Percentiles rank a stretch among this genome's conserved stretches.
These are phyloP conservation scores for Metschnikowia cubensis DNA, from an alignment of 805 yeast genomes.

Conservation along the genomic window DNA sequence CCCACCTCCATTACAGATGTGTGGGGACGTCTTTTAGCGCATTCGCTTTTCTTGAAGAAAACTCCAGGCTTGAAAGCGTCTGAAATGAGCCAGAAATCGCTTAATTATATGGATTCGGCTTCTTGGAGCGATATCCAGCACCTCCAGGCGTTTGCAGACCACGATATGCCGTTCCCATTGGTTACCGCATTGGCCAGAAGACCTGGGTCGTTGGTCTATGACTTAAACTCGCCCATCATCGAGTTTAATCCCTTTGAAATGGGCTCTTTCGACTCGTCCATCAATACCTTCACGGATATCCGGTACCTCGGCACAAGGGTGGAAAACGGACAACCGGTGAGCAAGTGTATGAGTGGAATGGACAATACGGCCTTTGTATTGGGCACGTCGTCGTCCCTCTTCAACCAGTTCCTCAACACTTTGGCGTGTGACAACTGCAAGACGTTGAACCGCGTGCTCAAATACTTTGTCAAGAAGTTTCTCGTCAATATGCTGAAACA, in stretches of 20 bases:
- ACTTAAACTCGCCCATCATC: constrained; percentile 35
- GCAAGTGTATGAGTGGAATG: constrained; percentile 31
- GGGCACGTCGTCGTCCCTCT: constrained; percentile 39
- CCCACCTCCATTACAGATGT: constrained; percentile 65
- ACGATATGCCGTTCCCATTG: constrained; percentile 41
- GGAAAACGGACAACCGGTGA: constrained; percentile 26
- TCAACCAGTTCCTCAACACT: constrained; percentile 33
- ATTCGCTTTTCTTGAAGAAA: constrained; percentile 49
- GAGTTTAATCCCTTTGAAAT: constrained; percentile 42
- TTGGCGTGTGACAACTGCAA: constrained; percentile 33
- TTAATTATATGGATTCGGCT: constrained; percentile 25
- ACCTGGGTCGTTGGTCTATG: constrained; percentile 29
- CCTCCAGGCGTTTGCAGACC: constrained; percentile 24
- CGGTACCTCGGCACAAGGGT: constrained; percentile 35
- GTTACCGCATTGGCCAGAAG: constrained; percentile 34
- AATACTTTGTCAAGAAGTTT: constrained; percentile 23
- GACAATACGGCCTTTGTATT: constrained; percentile 39
- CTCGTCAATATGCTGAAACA: constrained; percentile 24
- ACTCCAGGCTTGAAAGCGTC: neutral
- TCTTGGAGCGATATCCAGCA: constrained; percentile 35
- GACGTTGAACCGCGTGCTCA: constrained; percentile 22
- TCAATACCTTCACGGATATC: constrained; percentile 36
- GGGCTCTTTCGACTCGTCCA: constrained; percentile 39
- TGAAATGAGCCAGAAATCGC: constrained; percentile 1
- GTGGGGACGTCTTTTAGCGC: constrained; percentile 75